phyloP scores from a whole-genome alignment of 2,329 filamentous ascomycete genomes.

The Metarhizium robertsii region DNA sequence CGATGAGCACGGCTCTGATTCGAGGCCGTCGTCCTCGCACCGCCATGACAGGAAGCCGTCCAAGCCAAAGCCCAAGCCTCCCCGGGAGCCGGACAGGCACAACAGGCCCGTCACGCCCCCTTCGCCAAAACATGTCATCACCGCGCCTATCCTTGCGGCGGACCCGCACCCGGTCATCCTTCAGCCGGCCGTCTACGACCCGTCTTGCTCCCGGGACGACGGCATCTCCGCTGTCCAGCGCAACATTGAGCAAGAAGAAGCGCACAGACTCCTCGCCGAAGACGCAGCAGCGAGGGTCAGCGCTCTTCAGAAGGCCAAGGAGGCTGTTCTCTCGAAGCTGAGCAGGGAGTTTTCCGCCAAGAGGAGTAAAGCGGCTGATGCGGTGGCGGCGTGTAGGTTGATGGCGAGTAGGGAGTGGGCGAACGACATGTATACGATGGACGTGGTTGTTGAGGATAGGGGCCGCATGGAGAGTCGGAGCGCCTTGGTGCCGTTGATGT shows the following conservation, averaged over 20 bases:
- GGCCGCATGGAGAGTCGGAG: constrained; percentile 42
- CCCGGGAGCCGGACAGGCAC: constrained; percentile 15
- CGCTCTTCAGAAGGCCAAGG: constrained; percentile 49
- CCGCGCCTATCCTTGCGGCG: constrained; percentile 39
- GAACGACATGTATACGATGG: constrained; percentile 17
- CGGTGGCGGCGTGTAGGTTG: constrained; percentile 23
- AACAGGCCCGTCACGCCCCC: constrained; percentile 19
- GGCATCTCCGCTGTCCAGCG: constrained; percentile 49
- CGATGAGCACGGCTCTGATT: constrained; percentile 9
- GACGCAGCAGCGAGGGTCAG: constrained; percentile 44
- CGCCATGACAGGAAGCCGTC: constrained; percentile 13
- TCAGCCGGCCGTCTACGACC: constrained; percentile 49
- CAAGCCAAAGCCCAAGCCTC: constrained; percentile 14
- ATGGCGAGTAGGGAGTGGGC: constrained; percentile 20
- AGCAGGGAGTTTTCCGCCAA: constrained; percentile 38
- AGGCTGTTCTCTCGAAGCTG: constrained; percentile 50
- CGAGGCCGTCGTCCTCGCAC: constrained; percentile 10
- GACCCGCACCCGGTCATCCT: constrained; percentile 43
- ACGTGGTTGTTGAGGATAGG: constrained; percentile 30
- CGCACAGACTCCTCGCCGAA: constrained; percentile 46
- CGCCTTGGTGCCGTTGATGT: constrained; percentile 50
- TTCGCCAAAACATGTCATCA: constrained; percentile 29
- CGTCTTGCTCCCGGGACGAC: constrained; percentile 26
- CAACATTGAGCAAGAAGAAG: constrained; percentile 46
- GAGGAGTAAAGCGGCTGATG: constrained; percentile 22